A percentile compares a stretch with the other conserved stretches of the same genome.
Evolutionary conservation across 306 rosid species (phyloP).

Genomic region (Potentilla sterilis): DNA sequence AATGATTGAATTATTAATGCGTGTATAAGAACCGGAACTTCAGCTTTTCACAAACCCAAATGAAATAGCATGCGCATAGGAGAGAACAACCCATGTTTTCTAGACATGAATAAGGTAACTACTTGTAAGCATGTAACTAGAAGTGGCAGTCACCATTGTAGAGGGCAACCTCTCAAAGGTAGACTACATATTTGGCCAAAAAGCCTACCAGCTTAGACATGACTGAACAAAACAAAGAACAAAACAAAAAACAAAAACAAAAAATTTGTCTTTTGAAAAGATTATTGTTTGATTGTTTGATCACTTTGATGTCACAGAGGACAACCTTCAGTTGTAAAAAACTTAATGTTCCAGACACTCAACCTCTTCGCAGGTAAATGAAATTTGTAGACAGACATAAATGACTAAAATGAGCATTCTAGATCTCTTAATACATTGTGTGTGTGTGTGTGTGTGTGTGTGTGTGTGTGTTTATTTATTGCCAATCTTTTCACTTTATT

Average conservation of each 20-base stretch:
- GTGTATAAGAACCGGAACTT: constrained; percentile 18
- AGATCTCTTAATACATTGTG: not conserved
- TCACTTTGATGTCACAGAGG: not conserved
- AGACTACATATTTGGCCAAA: not conserved
- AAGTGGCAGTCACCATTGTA: not conserved
- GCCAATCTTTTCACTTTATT: not conserved
- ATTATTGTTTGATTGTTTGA: not conserved
- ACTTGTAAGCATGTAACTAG: not conserved
- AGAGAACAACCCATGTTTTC: not conserved
- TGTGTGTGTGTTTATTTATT: too few species aligned
- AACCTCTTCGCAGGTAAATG: not conserved
- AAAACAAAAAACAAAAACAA: not conserved
- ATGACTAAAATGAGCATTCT: not conserved
- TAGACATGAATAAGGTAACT: not conserved
- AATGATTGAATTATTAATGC: not conserved
- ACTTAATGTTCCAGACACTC: not conserved
- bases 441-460: too few species aligned
- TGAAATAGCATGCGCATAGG: not conserved
- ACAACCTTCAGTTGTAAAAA: not conserved
- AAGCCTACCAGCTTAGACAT: not conserved
- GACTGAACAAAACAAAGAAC: not conserved
- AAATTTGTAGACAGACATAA: not conserved
- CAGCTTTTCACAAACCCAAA: constrained; percentile 16
- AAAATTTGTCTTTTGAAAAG: not conserved
- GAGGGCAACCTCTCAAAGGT: not conserved